phyloP scores from a whole-genome alignment of 768 basidiomycete species.

The Boletus coccyginus region DNA sequence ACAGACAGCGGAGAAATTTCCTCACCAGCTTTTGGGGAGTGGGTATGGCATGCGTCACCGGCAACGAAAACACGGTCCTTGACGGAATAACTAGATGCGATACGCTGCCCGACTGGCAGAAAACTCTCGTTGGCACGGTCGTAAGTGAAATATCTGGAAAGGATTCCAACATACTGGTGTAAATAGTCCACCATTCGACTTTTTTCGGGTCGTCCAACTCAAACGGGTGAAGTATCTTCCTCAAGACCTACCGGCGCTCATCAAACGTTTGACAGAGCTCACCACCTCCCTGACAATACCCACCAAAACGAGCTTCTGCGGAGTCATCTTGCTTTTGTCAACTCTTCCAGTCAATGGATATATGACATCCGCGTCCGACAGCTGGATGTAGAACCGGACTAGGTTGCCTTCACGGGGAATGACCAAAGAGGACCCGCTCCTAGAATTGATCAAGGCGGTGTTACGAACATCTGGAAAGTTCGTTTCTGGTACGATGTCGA shows the following conservation, averaged over 20 bases:
- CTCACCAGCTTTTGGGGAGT: neutral
- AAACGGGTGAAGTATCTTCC: too few species aligned
- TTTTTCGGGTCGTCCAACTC: too few species aligned
- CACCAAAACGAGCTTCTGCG: conserved; percentile 50
- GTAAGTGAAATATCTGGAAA: conserved; percentile 42
- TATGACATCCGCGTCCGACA: conserved; percentile 48
- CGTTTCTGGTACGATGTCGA: conserved; percentile 45
- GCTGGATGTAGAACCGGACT: conserved; percentile 69
- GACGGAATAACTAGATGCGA: conserved; percentile 60
- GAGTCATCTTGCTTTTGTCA: too few species aligned
- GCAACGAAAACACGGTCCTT: conserved; percentile 56
- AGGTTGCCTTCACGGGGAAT: conserved; percentile 71
- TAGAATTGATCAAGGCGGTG: conserved; percentile 62
- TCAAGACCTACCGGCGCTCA: neutral
- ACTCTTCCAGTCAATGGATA: conserved; percentile 29
- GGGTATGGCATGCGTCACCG: neutral
- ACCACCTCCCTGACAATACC: neutral
- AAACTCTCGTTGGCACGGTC: too few species aligned
- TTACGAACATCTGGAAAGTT: conserved; percentile 78
- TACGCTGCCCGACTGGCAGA: conserved; percentile 47
- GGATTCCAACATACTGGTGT: conserved; percentile 47
- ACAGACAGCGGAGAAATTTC: neutral
- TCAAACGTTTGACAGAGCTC: neutral
- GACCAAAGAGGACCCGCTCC: conserved; percentile 65
- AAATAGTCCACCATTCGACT: conserved; percentile 48